phyloP scores from a whole-genome alignment of 257 asterid genomes.

The Marsdenia floribunda region DNA sequence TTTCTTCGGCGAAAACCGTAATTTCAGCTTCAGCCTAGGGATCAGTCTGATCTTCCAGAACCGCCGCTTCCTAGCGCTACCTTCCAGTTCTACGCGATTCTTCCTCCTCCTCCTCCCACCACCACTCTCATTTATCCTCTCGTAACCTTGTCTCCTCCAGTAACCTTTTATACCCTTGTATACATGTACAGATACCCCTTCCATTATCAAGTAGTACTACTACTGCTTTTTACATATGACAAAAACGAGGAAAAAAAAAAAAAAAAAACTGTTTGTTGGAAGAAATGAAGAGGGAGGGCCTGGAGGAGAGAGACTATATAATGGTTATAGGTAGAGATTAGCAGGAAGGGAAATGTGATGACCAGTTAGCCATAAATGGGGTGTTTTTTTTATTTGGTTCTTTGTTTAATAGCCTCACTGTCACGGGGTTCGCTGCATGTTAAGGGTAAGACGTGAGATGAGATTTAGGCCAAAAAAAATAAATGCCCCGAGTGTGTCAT shows the following conservation, averaged over 20 bases:
- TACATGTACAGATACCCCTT: slow-evolving; percentile 15
- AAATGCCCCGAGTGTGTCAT: too few relatives aligned
- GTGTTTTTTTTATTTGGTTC: slow-evolving; percentile 3
- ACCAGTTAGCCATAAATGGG: slow-evolving; percentile 1
- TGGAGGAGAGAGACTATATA: neutral
- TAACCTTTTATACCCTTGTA: slow-evolving; percentile 26
- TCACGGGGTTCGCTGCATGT: neutral
- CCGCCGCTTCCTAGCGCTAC: slow-evolving; percentile 11
- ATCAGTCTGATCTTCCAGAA: slow-evolving; percentile 31
- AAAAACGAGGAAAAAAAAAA: neutral
- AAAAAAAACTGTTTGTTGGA: neutral
- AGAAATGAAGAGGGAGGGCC: neutral
- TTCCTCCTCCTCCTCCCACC: slow-evolving; percentile 14
- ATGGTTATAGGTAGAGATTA: too few relatives aligned
- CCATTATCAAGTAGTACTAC: slow-evolving; percentile 17
- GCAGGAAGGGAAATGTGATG: neutral
- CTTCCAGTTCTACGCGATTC: slow-evolving; percentile 13
- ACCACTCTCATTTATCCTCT: slow-evolving; percentile 18
- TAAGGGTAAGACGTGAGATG: neutral
- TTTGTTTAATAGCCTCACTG: neutral
- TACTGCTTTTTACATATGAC: neutral
- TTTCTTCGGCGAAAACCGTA: slow-evolving; percentile 30
- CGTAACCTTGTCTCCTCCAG: slow-evolving; percentile 32
- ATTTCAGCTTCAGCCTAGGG: slow-evolving; percentile 26
- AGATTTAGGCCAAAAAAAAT: too few relatives aligned